A percentile compares a stretch with the other conserved stretches of the same genome.
Evolutionary conservation across 768 basidiomycete genomes (phyloP).

Genomic region (Cystoderma amianthinum): DNA sequence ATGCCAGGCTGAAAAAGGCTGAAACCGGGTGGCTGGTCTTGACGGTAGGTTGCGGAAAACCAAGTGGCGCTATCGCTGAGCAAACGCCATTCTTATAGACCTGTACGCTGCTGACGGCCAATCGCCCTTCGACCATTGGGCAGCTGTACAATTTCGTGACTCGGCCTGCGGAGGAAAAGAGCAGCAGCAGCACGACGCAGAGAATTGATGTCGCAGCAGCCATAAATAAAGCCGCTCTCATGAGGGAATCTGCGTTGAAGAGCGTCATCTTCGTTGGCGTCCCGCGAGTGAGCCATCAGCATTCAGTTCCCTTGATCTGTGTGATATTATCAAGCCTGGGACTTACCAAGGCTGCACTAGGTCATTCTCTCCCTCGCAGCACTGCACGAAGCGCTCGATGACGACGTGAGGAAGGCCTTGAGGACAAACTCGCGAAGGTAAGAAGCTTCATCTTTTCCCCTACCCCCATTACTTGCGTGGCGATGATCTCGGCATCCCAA

Average conservation of each 20-base stretch:
- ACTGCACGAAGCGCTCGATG: conserved; percentile 69
- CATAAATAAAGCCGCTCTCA: conserved; percentile 70
- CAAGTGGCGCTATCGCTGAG: no score
- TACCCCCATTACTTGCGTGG: no score
- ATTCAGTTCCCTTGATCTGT: not conserved
- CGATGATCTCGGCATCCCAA: conserved; percentile 3
- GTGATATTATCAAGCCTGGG: conserved; percentile 8
- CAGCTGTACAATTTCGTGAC: conserved; percentile 79
- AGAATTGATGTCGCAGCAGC: conserved; percentile 48
- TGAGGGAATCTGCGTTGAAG: conserved; percentile 87
- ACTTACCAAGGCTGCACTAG: conserved; percentile 29
- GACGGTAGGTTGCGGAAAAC: no score
- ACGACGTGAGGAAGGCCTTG: conserved; percentile 71
- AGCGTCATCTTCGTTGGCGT: conserved; percentile 87
- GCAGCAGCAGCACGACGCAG: conserved; percentile 26
- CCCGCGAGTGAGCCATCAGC: conserved; percentile 62
- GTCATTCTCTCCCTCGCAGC: conserved; percentile 79
- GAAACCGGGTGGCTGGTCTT: conserved; percentile 80
- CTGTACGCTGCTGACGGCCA: conserved; percentile 76
- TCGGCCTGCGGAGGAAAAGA: conserved; percentile 30
- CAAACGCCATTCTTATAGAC: no score
- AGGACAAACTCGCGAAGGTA: conserved; percentile 64
- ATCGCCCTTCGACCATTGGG: conserved; percentile 73
- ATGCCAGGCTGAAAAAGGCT: conserved; percentile 57
- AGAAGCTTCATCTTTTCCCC: no score